Evolutionary conservation across 441 rosid species (phyloP).

Genomic region (Populus hybrid): DNA sequence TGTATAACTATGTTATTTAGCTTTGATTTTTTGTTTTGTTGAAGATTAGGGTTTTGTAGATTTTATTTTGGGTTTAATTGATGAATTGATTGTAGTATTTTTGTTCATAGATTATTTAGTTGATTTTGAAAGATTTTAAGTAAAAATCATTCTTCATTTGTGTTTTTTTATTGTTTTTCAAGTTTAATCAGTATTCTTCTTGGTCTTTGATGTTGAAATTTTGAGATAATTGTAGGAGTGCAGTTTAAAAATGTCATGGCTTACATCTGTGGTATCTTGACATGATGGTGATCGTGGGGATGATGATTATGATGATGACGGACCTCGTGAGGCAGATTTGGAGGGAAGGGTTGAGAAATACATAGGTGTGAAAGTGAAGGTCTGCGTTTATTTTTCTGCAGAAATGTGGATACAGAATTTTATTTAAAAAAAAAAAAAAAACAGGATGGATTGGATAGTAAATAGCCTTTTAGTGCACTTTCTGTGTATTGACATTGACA

Average conservation of each 20-base stretch:
- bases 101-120: no score
- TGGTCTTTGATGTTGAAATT: neutral
- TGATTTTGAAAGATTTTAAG: no score
- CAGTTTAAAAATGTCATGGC: conserved; percentile 10
- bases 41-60: no score
- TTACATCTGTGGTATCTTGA: conserved; percentile 15
- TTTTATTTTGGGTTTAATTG: no score
- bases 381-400: conserved; percentile 14
- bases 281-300: conserved; percentile 82
- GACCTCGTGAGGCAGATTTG: conserved; percentile 32
- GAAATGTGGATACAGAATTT: no score
- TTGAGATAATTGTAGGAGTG: neutral
- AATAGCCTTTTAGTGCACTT: no score
- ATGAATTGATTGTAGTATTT: no score
- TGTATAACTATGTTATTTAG: no score
- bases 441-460: neutral
- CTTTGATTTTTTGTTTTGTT: no score
- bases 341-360: conserved; percentile 73
- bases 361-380: conserved; percentile 96
- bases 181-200: neutral
- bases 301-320: conserved; percentile 81
- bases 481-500: no score
- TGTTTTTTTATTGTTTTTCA: neutral
- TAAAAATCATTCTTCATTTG: neutral
- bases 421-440: neutral